Base-by-base conservation (phyloP, 192 early-diverging fungal genomes). In the Chytriomyces sp. region DNA sequence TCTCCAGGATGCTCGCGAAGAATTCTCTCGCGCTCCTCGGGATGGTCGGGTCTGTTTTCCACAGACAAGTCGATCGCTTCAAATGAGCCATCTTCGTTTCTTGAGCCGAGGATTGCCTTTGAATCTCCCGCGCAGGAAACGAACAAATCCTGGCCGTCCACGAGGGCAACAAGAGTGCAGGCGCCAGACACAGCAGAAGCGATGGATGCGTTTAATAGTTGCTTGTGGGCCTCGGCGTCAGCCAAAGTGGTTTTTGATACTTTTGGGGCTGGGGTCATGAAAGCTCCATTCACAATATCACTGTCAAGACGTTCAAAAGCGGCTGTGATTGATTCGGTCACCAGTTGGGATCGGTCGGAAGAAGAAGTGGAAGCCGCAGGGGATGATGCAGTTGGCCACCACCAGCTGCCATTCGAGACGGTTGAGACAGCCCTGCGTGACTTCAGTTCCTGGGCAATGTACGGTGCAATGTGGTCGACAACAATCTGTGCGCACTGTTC, bases 121-220 rank as follows among this genome's bases (percentile, higher is more conserved):
- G 71, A 64, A 65, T 88, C 85, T 16, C 87, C 87, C 11, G 83
- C 83, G 67, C 76, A 80, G 0, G 87, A 84, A 0, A 87, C 81
- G 63, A 84, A 88, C n/a, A 88, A n/a, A 71, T 88, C 80, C 24
- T 72, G 43, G 13, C 81, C 82, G 53, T 87, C 85, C 6, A 82
- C 47, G 50, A 83, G 81, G 26, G 84, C 81, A 9, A 85, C 82
- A 45, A 88, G 77, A 18, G 87, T 85, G 64, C 87, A 86, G 6
- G 85, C 77, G 7, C 87, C 87, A 13, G 83, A 61, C 5, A 77
- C 20, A 7, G 85, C 87, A 6, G 84, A 65, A 6, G 69, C 65
- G 10, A 88, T 26, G 43, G 43, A 26, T 7, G 76, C 49, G 16
- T 73, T 23, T 24, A 62, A 24, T 0, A 78, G 24, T 23, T 13